Conservation (phyloP, 129 eudicot species). For the Sambucus nigra region DNA sequence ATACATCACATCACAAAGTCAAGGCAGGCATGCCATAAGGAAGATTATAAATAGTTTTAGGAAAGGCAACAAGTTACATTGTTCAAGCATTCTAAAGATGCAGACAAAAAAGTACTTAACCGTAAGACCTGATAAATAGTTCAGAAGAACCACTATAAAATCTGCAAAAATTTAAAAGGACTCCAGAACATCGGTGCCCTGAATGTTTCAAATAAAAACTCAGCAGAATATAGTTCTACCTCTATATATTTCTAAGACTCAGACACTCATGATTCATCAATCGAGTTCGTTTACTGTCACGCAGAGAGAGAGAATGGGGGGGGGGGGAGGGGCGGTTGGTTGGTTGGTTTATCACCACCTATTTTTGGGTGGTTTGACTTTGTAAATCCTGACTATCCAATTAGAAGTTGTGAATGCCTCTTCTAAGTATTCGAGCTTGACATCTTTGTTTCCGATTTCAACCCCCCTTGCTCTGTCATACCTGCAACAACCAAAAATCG, state of each 20-base stretch:
- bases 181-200: no score
- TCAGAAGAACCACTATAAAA: not conserved
- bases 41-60: no score
- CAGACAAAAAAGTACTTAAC: no score
- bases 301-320: constrained; percentile 11
- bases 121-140: no score
- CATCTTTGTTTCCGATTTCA: constrained; percentile 92
- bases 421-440: constrained; percentile 81
- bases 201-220: not conserved
- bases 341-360: constrained; percentile 61
- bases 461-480: constrained; percentile 94
- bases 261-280: constrained; percentile 8
- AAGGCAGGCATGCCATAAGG: no score
- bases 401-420: constrained; percentile 95
- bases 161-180: not conserved
- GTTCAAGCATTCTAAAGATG: no score
- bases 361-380: constrained; percentile 87
- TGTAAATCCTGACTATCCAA: constrained; percentile 94
- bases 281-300: not conserved
- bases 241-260: constrained; percentile 3
- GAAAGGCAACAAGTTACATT: no score
- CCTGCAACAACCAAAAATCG: constrained; percentile 27
- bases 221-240: constrained; percentile 1
- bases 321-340: not conserved
- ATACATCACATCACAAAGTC: no score